Evolutionary conservation across 345 rosid genomes (phyloP).

Genomic region (Eucalyptus shirleyi): DNA sequence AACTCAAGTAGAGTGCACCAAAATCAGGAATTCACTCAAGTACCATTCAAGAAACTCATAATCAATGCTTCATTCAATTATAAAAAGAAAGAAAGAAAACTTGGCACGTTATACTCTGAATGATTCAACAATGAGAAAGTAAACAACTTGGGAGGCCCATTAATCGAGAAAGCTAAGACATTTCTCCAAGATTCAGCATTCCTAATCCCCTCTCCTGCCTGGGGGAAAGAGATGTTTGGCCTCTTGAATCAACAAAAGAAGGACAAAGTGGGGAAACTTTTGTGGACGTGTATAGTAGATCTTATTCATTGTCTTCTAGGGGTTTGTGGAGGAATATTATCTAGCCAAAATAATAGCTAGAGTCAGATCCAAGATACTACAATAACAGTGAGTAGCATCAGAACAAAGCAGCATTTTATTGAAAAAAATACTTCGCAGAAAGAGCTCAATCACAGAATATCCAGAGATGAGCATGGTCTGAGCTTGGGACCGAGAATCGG

Average conservation of each 20-base stretch:
- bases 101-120: neutral
- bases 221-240: neutral
- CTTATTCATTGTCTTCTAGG: neutral
- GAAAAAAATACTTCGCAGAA: neutral
- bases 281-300: neutral
- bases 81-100: neutral
- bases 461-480: too few relatives aligned
- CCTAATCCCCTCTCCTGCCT: neutral
- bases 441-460: neutral
- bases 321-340: neutral
- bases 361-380: neutral
- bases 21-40: neutral
- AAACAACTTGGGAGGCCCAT: neutral
- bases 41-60: neutral
- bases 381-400: neutral
- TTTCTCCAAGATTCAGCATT: neutral
- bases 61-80: neutral
- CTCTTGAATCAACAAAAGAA: neutral
- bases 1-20: neutral
- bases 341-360: neutral
- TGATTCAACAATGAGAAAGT: neutral
- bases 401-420: neutral
- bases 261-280: neutral
- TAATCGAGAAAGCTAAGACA: neutral
- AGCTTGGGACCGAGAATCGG: too few relatives aligned